Evolutionary conservation across 768 basidiomycete species (phyloP).

Genomic region (Rhodotorula babjevae): DNA sequence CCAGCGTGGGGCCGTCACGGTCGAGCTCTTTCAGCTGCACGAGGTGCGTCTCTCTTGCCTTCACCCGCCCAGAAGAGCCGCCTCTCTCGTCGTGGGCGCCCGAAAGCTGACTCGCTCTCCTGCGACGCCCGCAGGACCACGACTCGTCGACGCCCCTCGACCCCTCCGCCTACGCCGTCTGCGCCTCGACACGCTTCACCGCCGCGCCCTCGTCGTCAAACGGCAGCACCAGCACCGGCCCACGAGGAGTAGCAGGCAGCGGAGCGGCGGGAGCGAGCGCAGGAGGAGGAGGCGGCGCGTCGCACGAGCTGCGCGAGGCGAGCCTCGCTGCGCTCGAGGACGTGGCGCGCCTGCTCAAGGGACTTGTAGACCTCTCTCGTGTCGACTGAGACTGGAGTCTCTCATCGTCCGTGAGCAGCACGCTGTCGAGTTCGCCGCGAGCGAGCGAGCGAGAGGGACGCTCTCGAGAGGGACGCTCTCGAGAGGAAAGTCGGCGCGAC

Average conservation of each 20-base stretch:
- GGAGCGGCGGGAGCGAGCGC: background rate
- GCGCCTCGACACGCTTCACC: background rate
- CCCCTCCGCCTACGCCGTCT: background rate
- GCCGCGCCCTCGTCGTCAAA: background rate
- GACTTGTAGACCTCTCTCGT: constrained; percentile 15
- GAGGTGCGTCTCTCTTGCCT: background rate
- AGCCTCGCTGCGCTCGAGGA: constrained; percentile 9
- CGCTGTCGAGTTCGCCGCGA: no score
- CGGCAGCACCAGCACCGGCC: no score
- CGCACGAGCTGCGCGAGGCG: constrained; percentile 12
- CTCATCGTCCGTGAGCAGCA: no score
- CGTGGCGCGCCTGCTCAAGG: constrained; percentile 16
- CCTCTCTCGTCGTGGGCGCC: no score
- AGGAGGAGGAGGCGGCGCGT: background rate
- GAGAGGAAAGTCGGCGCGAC: no score
- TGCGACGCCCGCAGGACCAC: background rate
- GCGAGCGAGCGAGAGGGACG: no score
- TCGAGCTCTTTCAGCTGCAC: constrained; percentile 1
- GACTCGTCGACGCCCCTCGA: background rate
- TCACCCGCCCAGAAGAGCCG: no score
- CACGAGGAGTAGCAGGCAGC: background rate
- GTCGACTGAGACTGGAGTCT: constrained; percentile 17
- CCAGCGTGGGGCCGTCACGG: background rate
- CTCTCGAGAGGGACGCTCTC: no score
- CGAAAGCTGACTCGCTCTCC: background rate